Evolutionary conservation across 208 protist genomes (phyloP), one percentile per base, ranked within the genome.

Genomic region (Trypanosoma melophagium): DNA sequence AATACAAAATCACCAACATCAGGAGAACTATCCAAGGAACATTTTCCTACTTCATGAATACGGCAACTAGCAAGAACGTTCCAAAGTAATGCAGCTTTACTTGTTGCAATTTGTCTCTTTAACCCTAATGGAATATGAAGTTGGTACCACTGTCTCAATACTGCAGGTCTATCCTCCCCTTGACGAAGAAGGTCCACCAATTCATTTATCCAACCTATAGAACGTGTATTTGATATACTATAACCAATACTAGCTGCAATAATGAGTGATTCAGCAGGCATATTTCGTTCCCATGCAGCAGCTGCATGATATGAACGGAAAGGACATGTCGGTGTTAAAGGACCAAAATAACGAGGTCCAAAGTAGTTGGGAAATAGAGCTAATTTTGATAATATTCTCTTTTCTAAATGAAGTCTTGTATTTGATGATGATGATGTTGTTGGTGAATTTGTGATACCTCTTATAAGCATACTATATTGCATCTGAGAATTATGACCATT

Each of bases 41-140:
- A 73, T 42, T 40, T 40, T 19, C 59, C 66, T 60, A 71, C 13
- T 44, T 70, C 42, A 21, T 77, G 65, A 59, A 95, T 58, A 16
- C 89, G 83, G 54, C 76, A 82, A 65, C 86, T 95, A 25, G 81
- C 83, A 51, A 92, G 41, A 41, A 89, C 75, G 58, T 95, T 95
- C 84, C 86, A 95, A 35, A 91, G 25, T 24, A 95, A 63, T 19
- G 70, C 67, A 4, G 59, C 28, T 58, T 78, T 76, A 31, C 83
- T 84, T 14, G 31, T 24, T 31, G 28, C 45, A 31, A 87, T 63
- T 65, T 79, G 70, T 21, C 25, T 14, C 44, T 62, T 82, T 25
- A 83, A 50, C 8, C 59, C 19, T 22, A 44, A 35, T 9, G 85
- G 83, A 16, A 89, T 76, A 35, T 74, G 52, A 47, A 72, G 60